Percentiles rank a stretch among this genome's conserved stretches.
These are phyloP conservation scores for Penicillium thymicola DNA, from an alignment of 2,329 filamentous ascomycete genomes.

Conservation along the genomic window DNA sequence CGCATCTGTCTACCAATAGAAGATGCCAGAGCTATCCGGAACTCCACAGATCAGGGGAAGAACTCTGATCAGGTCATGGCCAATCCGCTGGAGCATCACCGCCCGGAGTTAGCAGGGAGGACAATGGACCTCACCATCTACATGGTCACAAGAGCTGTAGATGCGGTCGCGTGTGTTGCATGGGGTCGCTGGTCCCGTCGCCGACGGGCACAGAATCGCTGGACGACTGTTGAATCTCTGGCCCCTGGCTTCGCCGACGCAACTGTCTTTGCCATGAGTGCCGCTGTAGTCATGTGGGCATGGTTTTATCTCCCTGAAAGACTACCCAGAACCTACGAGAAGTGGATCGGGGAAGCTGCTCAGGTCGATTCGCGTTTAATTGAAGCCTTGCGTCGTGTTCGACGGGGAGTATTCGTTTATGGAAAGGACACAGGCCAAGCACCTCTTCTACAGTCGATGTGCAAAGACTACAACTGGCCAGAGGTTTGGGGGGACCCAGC, in stretches of 20 bases:
- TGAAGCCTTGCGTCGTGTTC: slow-evolving; percentile 66
- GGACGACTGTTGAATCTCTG: slow-evolving; percentile 41
- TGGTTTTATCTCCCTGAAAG: slow-evolving; percentile 75
- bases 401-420: slow-evolving; percentile 64
- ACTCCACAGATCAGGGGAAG: slow-evolving; percentile 4
- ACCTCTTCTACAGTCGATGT: slow-evolving; percentile 67
- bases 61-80: slow-evolving; percentile 2
- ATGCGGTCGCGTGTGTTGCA: slow-evolving; percentile 64
- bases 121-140: slow-evolving; percentile 84
- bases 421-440: slow-evolving; percentile 70
- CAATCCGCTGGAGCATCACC: slow-evolving; percentile 14
- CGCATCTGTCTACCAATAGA: slow-evolving; percentile 21
- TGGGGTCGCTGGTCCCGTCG: slow-evolving; percentile 54
- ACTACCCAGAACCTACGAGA: slow-evolving; percentile 70
- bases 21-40: slow-evolving; percentile 6
- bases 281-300: slow-evolving; percentile 79
- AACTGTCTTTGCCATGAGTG: slow-evolving; percentile 67
- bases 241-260: slow-evolving; percentile 57
- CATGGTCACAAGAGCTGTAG: slow-evolving; percentile 66
- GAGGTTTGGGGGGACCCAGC: slow-evolving; percentile 69
- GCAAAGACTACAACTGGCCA: slow-evolving; percentile 66
- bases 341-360: slow-evolving; percentile 77
- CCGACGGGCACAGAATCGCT: slow-evolving; percentile 29
- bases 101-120: slow-evolving; percentile 58
- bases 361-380: slow-evolving; percentile 72